Evolutionary conservation across 192 early-diverging fungal genomes (phyloP).

Genomic region (Coemansia erecta): DNA sequence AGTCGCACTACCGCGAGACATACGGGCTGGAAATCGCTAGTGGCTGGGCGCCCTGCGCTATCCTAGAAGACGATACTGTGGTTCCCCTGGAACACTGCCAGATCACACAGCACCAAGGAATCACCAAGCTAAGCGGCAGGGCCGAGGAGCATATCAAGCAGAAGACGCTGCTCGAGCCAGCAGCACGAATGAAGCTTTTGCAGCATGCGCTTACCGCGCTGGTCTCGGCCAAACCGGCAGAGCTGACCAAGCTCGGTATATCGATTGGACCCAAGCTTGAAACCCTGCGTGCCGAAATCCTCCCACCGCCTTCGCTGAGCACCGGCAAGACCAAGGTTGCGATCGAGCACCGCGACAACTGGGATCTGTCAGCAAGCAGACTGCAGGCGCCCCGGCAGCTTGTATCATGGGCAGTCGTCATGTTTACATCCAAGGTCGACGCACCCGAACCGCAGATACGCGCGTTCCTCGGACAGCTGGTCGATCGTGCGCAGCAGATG

Average conservation of each 20-base stretch:
- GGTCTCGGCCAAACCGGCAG: neutral
- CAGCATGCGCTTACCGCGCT: neutral
- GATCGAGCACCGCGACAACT: neutral
- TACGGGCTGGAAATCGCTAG: neutral
- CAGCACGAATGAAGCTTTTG: slow-evolving; percentile 1
- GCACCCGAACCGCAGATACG: slow-evolving; percentile 2
- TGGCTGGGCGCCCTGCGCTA: slow-evolving; percentile 14
- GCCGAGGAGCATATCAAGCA: neutral
- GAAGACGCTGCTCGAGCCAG: neutral
- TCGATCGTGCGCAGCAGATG: slow-evolving; percentile 7
- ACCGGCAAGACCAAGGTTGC: neutral
- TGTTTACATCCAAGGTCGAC: slow-evolving; percentile 12
- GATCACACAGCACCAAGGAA: neutral
- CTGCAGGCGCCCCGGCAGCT: slow-evolving; percentile 3
- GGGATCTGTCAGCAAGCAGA: neutral
- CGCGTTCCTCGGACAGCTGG: slow-evolving; percentile 18
- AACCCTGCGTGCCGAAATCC: slow-evolving; percentile 5
- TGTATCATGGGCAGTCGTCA: slow-evolving; percentile 22
- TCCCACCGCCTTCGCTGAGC: slow-evolving; percentile 7
- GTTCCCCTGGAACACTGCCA: slow-evolving; percentile 18
- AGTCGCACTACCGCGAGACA: slow-evolving; percentile 6
- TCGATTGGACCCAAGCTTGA: slow-evolving; percentile 6
- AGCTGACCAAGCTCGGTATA: slow-evolving; percentile 21
- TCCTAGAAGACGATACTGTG: neutral
- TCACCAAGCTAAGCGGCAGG: slow-evolving; percentile 5